Percentiles rank a stretch among this genome's conserved stretches.
Evolutionary conservation across 129 eudicot genomes (phyloP).

Genomic region (Logfia minima): DNA sequence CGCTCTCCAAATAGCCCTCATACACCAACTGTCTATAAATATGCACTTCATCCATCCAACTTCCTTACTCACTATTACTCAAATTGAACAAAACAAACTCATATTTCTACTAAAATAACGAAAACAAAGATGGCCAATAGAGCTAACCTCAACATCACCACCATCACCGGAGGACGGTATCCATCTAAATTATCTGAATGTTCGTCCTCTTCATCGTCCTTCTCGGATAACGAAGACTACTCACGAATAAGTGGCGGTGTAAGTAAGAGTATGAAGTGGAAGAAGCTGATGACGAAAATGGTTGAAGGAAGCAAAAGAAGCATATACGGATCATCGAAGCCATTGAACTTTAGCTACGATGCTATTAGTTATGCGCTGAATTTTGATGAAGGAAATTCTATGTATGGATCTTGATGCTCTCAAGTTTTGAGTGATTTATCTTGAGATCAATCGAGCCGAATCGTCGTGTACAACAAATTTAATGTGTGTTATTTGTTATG

Average conservation of each 20-base stretch:
- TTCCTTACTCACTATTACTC: slow-evolving; percentile 11
- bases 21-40: slow-evolving; percentile 26
- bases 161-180: not conserved
- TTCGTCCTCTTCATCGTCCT: slow-evolving; percentile 27
- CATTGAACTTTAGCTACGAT: slow-evolving; percentile 52
- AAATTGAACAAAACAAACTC: not conserved
- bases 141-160: slow-evolving; percentile 6
- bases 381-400: slow-evolving; percentile 66
- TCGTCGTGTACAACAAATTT: too few relatives aligned
- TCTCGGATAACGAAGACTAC: slow-evolving; percentile 56
- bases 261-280: slow-evolving; percentile 34
- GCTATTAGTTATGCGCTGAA: slow-evolving; percentile 71
- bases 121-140: slow-evolving; percentile 22
- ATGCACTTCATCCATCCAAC: slow-evolving; percentile 16
- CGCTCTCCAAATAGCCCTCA: slow-evolving; percentile 27
- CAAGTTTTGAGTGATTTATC: not conserved
- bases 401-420: slow-evolving; percentile 13
- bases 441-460: not conserved
- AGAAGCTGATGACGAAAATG: slow-evolving; percentile 50
- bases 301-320: slow-evolving; percentile 53
- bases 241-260: slow-evolving; percentile 16
- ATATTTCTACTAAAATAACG: not conserved
- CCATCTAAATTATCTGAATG: slow-evolving; percentile 26
- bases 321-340: slow-evolving; percentile 42
- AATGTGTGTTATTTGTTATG: too few relatives aligned